Percentiles rank a stretch among this genome's conserved stretches.
Conservation (phyloP, 176 grass and related monocot species). For the Aegilops sharonensis region DNA sequence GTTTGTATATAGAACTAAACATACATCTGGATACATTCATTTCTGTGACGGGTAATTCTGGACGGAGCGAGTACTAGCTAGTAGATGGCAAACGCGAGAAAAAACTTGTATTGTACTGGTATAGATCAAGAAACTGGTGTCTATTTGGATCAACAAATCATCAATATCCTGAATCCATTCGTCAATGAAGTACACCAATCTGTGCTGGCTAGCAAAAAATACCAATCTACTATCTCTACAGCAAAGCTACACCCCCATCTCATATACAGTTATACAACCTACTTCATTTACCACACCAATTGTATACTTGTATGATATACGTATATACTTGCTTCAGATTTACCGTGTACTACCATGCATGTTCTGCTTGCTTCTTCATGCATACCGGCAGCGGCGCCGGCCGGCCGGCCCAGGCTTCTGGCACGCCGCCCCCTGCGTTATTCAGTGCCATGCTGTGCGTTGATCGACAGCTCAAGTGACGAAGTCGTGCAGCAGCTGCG, state of each 20-base stretch:
- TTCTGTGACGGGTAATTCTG: too few species aligned
- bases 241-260: constrained; percentile 53
- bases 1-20: too few species aligned
- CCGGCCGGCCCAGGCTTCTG: constrained; percentile 43
- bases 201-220: constrained; percentile 61
- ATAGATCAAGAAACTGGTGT: neutral
- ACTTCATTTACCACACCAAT: constrained; percentile 32
- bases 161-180: constrained; percentile 13
- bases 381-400: constrained; percentile 31
- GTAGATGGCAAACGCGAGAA: neutral
- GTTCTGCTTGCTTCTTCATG: neutral
- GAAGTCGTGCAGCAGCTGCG: constrained; percentile 89
- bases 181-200: constrained; percentile 30
- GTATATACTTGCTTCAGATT: constrained; percentile 44
- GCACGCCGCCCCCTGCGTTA: constrained; percentile 33
- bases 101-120: neutral
- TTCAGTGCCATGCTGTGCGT: neutral
- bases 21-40: too few species aligned
- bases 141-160: constrained; percentile 26
- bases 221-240: constrained; percentile 74
- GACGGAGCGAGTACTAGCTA: too few species aligned
- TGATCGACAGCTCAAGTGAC: constrained; percentile 44
- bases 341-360: constrained; percentile 37
- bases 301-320: neutral
- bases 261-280: constrained; percentile 37